Conservation (phyloP, 495 filamentous ascomycete genomes). For the Cudoniella acicularis region DNA sequence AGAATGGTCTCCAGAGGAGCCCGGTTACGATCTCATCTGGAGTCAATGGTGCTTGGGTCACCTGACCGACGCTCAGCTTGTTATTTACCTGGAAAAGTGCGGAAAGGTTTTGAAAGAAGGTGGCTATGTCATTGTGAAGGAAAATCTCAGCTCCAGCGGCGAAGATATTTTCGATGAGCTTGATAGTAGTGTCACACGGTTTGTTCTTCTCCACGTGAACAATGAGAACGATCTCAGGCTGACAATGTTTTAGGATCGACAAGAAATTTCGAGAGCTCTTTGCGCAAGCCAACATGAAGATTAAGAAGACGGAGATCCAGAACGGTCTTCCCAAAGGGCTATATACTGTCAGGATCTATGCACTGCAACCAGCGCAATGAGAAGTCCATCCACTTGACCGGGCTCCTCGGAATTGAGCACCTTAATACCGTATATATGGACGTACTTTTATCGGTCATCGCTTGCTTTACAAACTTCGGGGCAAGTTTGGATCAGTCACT, state of each 20-base stretch:
- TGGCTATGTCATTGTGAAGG: conserved; percentile 77
- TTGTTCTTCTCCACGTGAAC: conserved; percentile 18
- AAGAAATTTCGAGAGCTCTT: conserved; percentile 68
- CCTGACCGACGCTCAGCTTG: conserved; percentile 74
- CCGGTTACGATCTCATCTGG: conserved; percentile 59
- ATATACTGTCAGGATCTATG: conserved; percentile 70
- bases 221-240: not conserved
- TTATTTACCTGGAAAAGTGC: conserved; percentile 62
- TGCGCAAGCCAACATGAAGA: conserved; percentile 58
- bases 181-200: conserved; percentile 74
- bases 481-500: too few species aligned
- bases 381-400: not conserved
- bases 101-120: conserved; percentile 41
- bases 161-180: conserved; percentile 70
- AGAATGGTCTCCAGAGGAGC: conserved; percentile 48
- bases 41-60: conserved; percentile 94
- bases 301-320: conserved; percentile 73
- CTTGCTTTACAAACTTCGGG: too few species aligned
- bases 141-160: conserved; percentile 67
- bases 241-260: conserved; percentile 49
- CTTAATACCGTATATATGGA: not conserved
- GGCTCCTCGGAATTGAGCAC: not conserved
- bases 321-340: conserved; percentile 64
- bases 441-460: too few species aligned
- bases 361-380: conserved; percentile 33